phyloP scores from a whole-genome alignment of 495 filamentous ascomycete species.

The Choiromyces venosus region DNA sequence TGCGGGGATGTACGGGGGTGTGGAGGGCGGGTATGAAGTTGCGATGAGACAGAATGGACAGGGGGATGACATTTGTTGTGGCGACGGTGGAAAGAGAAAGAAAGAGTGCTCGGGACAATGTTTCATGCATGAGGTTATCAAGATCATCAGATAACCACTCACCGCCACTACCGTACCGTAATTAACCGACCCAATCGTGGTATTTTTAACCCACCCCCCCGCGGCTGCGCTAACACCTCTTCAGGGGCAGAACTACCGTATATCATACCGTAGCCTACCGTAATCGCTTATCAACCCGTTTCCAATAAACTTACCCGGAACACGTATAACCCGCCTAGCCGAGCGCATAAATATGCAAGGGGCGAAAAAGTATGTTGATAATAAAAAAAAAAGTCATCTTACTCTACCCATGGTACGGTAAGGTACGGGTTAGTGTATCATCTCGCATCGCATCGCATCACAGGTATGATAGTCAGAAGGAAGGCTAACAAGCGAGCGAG shows the following conservation, averaged over 20 bases:
- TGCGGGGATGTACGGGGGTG: background rate
- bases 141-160: background rate
- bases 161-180: too few species aligned
- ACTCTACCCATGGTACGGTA: background rate
- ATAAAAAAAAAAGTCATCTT: background rate
- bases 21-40: background rate
- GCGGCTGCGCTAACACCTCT: background rate
- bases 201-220: background rate
- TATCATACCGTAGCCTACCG: too few species aligned
- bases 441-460: background rate
- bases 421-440: background rate
- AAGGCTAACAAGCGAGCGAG: background rate
- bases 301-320: background rate
- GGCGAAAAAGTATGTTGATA: background rate
- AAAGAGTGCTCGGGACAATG: background rate
- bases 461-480: too few species aligned
- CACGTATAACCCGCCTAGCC: background rate
- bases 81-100: background rate
- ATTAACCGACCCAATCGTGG: background rate
- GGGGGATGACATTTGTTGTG: background rate
- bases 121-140: background rate
- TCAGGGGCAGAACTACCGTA: too few species aligned
- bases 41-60: background rate
- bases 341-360: conserved; percentile 2
- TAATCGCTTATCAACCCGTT: background rate